phyloP scores from a whole-genome alignment of 108 stramenopile genomes.

The Cylindrotheca fusiformis region DNA sequence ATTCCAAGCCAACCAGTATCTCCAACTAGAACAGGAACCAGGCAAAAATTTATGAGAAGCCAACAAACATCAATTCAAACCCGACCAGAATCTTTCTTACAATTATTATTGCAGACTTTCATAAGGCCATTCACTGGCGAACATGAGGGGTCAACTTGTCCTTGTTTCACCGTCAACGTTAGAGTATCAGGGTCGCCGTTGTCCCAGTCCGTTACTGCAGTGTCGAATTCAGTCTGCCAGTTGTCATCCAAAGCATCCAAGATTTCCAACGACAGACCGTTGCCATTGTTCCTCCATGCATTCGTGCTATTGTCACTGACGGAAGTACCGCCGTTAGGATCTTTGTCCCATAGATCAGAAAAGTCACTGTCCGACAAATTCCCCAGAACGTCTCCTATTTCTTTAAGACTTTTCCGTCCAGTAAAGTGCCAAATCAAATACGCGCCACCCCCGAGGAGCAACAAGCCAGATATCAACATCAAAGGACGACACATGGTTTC shows the following conservation, averaged over 20 bases:
- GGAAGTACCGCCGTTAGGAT: constrained; percentile 33
- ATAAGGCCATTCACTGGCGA: constrained; percentile 46
- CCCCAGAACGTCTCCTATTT: constrained; percentile 19
- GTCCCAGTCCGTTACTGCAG: constrained; percentile 65
- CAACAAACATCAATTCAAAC: constrained; percentile 23
- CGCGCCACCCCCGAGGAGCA: constrained; percentile 21
- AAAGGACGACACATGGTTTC: no score
- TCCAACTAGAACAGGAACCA: no score
- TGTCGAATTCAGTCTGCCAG: constrained; percentile 56
- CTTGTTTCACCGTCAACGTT: constrained; percentile 29
- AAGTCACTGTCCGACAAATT: constrained; percentile 36
- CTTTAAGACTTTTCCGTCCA: constrained; percentile 14
- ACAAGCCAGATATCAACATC: neutral
- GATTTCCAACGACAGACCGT: constrained; percentile 53
- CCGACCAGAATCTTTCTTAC: constrained; percentile 41
- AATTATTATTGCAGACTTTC: constrained; percentile 76
- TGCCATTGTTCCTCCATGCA: constrained; percentile 41
- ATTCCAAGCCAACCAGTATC: constrained; percentile 81
- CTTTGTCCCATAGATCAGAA: constrained; percentile 22
- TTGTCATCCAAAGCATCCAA: constrained; percentile 59
- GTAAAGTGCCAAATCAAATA: constrained; percentile 39
- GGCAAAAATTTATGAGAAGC: no score
- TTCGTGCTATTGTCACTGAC: constrained; percentile 59
- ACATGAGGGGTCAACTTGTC: constrained; percentile 39
- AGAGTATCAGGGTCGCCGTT: constrained; percentile 48